Conservation (phyloP, 306 rosid species). For the Styphnolobium japonicum region DNA sequence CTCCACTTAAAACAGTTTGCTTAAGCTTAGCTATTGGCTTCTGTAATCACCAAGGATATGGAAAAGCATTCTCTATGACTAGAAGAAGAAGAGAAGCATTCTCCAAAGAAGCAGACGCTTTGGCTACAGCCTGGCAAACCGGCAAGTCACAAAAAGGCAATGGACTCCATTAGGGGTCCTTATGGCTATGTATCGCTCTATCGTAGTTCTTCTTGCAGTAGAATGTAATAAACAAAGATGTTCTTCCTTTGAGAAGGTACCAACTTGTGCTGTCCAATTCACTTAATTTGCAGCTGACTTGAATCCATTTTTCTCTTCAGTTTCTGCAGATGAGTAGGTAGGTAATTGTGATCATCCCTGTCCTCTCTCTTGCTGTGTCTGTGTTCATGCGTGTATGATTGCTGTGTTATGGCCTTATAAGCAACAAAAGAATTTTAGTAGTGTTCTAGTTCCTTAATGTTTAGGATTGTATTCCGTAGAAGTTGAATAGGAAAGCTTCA, state of each 20-base stretch:
- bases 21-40: slow-evolving; percentile 37
- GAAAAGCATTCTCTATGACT: slow-evolving; percentile 24
- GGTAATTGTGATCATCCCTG: slow-evolving; percentile 14
- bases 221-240: slow-evolving; percentile 32
- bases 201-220: slow-evolving; percentile 8
- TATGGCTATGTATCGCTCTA: slow-evolving; percentile 26
- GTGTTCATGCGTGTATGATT: background rate
- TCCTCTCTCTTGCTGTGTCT: background rate
- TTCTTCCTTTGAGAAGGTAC: slow-evolving; percentile 16
- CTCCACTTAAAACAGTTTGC: slow-evolving; percentile 46
- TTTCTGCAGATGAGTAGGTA: slow-evolving; percentile 34
- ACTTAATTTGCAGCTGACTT: slow-evolving; percentile 34
- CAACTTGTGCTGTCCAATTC: slow-evolving; percentile 19
- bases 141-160: slow-evolving; percentile 93
- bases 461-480: slow-evolving; percentile 11
- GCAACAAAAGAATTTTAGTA: slow-evolving; percentile 17
- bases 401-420: background rate
- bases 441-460: background rate
- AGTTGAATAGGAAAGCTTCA: slow-evolving; percentile 22
- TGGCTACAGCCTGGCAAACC: slow-evolving; percentile 55
- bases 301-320: slow-evolving; percentile 4
- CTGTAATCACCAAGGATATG: background rate
- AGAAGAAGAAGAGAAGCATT: background rate
- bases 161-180: slow-evolving; percentile 47
- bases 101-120: slow-evolving; percentile 20